Conservation (phyloP, 192 early-diverging fungal species). For the Coemansia sp. region DNA sequence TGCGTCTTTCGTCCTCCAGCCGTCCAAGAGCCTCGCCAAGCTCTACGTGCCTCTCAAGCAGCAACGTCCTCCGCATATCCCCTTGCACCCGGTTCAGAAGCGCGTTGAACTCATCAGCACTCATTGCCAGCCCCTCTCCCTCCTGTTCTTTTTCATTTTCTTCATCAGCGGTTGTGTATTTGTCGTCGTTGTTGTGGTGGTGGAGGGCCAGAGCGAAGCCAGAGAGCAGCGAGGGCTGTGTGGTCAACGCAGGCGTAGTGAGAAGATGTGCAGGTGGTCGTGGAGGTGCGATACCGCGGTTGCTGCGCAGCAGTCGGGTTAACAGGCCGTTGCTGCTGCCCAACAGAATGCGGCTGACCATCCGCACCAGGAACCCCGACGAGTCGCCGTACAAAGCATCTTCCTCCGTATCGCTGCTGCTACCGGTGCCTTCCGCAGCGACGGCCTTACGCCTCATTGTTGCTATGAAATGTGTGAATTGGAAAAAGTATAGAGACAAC, state of each 20-base stretch:
- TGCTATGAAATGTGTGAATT: too few species aligned
- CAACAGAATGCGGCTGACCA: conserved; percentile 34
- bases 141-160: neutral
- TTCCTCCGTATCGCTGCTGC: neutral
- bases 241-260: conserved; percentile 10
- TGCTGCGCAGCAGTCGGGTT: neutral
- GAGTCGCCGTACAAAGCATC: conserved; percentile 1
- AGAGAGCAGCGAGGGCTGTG: conserved; percentile 31
- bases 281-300: too few species aligned
- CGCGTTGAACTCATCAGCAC: conserved; percentile 23
- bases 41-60: conserved; percentile 30
- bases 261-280: too few species aligned
- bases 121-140: conserved; percentile 7
- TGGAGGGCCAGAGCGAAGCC: conserved; percentile 29
- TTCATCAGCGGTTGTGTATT: neutral
- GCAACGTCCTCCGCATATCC: conserved; percentile 7
- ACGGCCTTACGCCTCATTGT: conserved; percentile 12
- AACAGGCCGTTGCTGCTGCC: conserved; percentile 3
- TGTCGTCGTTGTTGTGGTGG: neutral
- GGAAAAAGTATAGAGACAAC: too few species aligned
- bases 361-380: conserved; percentile 24
- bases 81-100: conserved; percentile 16
- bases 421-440: neutral
- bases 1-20: conserved; percentile 22
- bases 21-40: conserved; percentile 23